These are phyloP conservation scores for Candida piceae DNA, from an alignment of 805 yeast genomes.

Conservation along the genomic window DNA sequence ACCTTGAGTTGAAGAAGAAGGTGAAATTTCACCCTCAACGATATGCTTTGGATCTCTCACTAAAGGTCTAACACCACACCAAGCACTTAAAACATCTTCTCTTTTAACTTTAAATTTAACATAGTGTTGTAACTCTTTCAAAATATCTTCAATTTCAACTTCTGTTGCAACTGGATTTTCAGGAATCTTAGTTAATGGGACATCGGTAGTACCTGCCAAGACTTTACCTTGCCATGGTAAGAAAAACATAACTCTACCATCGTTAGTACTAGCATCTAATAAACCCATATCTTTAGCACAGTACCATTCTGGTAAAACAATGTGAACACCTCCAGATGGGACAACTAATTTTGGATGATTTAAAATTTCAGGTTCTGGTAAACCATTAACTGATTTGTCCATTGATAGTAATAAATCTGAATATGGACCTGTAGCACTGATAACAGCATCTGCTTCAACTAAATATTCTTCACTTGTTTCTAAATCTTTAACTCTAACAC, in stretches of 20 bases:
- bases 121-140: constrained; percentile 84
- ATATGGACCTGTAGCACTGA: constrained; percentile 94
- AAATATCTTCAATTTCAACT: constrained; percentile 81
- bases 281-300: constrained; percentile 85
- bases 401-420: constrained; percentile 79
- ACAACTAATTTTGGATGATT: constrained; percentile 73
- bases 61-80: constrained; percentile 96
- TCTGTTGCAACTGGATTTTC: constrained; percentile 80
- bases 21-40: constrained; percentile 15
- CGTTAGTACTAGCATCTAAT: constrained; percentile 86
- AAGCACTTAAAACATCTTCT: constrained; percentile 88
- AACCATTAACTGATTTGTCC: constrained; percentile 68
- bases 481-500: constrained; percentile 70
- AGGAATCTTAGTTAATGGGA: constrained; percentile 68
- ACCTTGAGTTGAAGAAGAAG: constrained; percentile 64
- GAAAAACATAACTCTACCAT: constrained; percentile 95
- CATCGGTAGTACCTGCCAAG: constrained; percentile 94
- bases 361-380: constrained; percentile 37
- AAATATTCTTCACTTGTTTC: constrained; percentile 60
- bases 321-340: constrained; percentile 92
- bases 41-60: constrained; percentile 71
- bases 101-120: constrained; percentile 83
- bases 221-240: constrained; percentile 98
- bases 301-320: constrained; percentile 87
- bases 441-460: constrained; percentile 67